Conservation (phyloP, 2,329 filamentous ascomycete species). For the Tolypocladium tundrense region DNA sequence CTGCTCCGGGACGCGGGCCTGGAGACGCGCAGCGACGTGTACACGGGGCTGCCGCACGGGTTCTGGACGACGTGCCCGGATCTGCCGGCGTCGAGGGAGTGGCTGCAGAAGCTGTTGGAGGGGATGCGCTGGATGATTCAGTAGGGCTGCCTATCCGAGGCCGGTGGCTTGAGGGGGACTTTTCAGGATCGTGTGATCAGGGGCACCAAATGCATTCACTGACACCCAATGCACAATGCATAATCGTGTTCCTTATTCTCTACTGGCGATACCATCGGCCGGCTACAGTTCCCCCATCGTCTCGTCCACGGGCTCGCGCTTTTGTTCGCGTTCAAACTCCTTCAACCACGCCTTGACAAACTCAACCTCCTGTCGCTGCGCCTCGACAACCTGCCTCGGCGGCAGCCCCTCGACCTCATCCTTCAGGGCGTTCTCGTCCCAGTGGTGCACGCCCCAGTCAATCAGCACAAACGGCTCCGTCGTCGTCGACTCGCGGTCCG, state of each 20-base stretch:
- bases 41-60: slow-evolving; percentile 29
- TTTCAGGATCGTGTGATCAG: too few species aligned
- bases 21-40: slow-evolving; percentile 27
- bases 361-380: slow-evolving; percentile 45
- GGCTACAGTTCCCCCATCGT: not conserved
- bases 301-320: not conserved
- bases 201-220: not conserved
- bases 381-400: slow-evolving; percentile 44
- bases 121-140: slow-evolving; percentile 12
- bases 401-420: slow-evolving; percentile 41
- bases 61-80: slow-evolving; percentile 28
- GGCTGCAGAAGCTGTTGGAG: slow-evolving; percentile 17
- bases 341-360: slow-evolving; percentile 60
- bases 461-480: slow-evolving; percentile 67
- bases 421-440: slow-evolving; percentile 60
- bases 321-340: slow-evolving; percentile 30
- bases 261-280: not conserved
- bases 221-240: not conserved
- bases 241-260: not conserved
- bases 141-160: not conserved
- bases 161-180: too few species aligned
- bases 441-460: slow-evolving; percentile 67
- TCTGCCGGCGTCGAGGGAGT: slow-evolving; percentile 16
- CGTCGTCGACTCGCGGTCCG: slow-evolving; percentile 45
- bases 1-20: slow-evolving; percentile 20